phyloP scores from a whole-genome alignment of 2,329 filamentous ascomycete genomes.

The Claviceps maximensis region DNA sequence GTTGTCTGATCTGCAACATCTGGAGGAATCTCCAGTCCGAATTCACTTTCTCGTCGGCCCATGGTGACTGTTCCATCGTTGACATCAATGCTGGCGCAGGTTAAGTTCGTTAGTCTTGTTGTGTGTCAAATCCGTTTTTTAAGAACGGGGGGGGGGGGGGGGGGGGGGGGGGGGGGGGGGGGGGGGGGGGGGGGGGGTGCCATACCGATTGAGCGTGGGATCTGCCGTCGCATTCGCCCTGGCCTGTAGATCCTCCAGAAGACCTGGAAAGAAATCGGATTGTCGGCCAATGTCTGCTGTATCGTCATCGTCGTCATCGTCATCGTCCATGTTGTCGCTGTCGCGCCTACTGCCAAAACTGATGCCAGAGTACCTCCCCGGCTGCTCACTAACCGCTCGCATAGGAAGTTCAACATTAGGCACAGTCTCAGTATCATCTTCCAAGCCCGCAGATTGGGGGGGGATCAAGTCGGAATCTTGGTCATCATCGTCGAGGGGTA shows the following conservation, averaged over 20 bases:
- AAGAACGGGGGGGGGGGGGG: too few relatives aligned
- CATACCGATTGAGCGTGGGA: constrained; percentile 31
- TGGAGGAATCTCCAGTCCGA: constrained; percentile 36
- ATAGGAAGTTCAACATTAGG: constrained; percentile 48
- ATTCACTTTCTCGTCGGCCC: constrained; percentile 32
- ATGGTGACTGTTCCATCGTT: constrained; percentile 27
- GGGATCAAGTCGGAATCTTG: constrained; percentile 35
- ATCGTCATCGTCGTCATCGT: constrained; percentile 26
- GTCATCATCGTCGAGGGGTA: constrained; percentile 38
- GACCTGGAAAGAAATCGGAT: constrained; percentile 39
- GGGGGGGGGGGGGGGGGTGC: too few relatives aligned
- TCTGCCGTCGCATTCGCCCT: constrained; percentile 23
- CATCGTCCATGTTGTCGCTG: constrained; percentile 35
- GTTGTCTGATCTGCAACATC: constrained; percentile 37
- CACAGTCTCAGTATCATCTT: constrained; percentile 45
- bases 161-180: too few relatives aligned
- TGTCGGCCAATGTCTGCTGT: constrained; percentile 26
- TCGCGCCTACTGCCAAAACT: constrained; percentile 40
- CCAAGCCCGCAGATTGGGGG: constrained; percentile 39
- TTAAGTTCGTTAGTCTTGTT: background rate
- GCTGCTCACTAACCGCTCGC: constrained; percentile 33
- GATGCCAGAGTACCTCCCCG: constrained; percentile 33
- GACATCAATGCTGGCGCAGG: constrained; percentile 22
- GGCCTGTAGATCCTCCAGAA: constrained; percentile 29
- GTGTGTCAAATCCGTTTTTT: background rate